phyloP scores from a whole-genome alignment of 2,329 filamentous ascomycete genomes.

The Hymenoscyphus repandus region DNA sequence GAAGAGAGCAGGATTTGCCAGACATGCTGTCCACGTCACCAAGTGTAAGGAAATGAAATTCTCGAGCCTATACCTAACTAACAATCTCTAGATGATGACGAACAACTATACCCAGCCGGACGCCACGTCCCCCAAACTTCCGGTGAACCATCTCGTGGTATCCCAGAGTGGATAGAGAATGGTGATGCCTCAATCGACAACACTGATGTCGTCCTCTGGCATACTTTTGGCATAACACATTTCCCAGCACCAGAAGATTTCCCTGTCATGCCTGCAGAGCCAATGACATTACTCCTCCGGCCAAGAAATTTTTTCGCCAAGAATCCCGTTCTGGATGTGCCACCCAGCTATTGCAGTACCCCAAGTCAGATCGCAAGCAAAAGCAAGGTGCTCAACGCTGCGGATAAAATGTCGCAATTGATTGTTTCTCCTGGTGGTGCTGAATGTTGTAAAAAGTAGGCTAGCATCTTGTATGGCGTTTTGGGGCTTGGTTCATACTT shows the following conservation, averaged over 20 bases:
- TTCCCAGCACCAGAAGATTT: constrained; percentile 89
- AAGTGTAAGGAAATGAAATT: constrained; percentile 57
- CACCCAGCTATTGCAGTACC: constrained; percentile 62
- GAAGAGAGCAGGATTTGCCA: constrained; percentile 53
- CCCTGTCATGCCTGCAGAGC: constrained; percentile 84
- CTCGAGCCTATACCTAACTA: constrained; percentile 43
- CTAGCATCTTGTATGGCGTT: background rate
- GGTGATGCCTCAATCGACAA: constrained; percentile 67
- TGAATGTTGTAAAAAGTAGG: constrained; percentile 26
- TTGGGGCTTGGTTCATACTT: background rate
- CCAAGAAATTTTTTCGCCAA: constrained; percentile 54
- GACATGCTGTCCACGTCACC: constrained; percentile 53
- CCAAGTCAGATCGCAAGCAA: constrained; percentile 61
- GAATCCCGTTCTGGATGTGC: constrained; percentile 56
- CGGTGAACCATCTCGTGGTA: constrained; percentile 40
- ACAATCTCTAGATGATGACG: constrained; percentile 43
- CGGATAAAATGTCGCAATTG: constrained; percentile 42
- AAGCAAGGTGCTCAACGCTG: constrained; percentile 38
- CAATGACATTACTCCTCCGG: constrained; percentile 62
- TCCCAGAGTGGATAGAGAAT: constrained; percentile 47
- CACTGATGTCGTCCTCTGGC: constrained; percentile 85
- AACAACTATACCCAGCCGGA: constrained; percentile 55
- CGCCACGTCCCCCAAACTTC: constrained; percentile 55
- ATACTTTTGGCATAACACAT: constrained; percentile 87
- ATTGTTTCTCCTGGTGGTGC: constrained; percentile 18